These are phyloP conservation scores for Elsinoe necatrix DNA, from an alignment of 2,329 filamentous ascomycete species.

Conservation along the genomic window DNA sequence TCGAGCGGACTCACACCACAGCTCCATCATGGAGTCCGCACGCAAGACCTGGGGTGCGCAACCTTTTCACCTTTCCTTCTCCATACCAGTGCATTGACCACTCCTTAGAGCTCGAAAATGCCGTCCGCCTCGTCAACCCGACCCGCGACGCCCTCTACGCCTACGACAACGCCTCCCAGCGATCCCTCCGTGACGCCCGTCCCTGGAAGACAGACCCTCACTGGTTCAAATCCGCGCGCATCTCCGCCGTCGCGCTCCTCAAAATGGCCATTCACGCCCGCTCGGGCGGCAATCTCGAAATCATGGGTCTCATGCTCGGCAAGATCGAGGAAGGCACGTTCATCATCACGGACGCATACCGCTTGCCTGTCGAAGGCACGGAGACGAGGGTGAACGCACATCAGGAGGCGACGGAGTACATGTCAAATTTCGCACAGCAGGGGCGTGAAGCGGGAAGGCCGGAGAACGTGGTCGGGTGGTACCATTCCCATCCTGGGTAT, in stretches of 20 bases:
- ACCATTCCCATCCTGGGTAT: constrained; percentile 94
- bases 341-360: constrained; percentile 88
- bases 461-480: constrained; percentile 96
- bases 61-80: constrained; percentile 6
- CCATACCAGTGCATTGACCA: neutral
- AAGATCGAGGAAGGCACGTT: constrained; percentile 80
- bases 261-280: constrained; percentile 99
- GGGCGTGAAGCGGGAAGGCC: constrained; percentile 67
- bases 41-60: constrained; percentile 19
- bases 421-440: constrained; percentile 72
- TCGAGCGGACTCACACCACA: constrained; percentile 16
- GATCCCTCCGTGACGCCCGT: constrained; percentile 52
- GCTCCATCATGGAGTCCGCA: constrained; percentile 20
- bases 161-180: constrained; percentile 64
- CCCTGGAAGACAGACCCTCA: constrained; percentile 74
- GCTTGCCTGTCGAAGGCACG: constrained; percentile 93
- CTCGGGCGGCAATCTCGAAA: constrained; percentile 82
- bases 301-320: constrained; percentile 98
- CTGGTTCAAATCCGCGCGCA: constrained; percentile 88
- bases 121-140: constrained; percentile 69
- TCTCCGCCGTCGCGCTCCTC: constrained; percentile 84
- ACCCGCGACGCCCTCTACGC: constrained; percentile 85
- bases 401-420: constrained; percentile 93
- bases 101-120: constrained; percentile 72
- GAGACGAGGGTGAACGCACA: constrained; percentile 96